These are phyloP conservation scores for Amoebophrya sp. DNA, from an alignment of 169 alveolate species.

Conservation along the genomic window DNA sequence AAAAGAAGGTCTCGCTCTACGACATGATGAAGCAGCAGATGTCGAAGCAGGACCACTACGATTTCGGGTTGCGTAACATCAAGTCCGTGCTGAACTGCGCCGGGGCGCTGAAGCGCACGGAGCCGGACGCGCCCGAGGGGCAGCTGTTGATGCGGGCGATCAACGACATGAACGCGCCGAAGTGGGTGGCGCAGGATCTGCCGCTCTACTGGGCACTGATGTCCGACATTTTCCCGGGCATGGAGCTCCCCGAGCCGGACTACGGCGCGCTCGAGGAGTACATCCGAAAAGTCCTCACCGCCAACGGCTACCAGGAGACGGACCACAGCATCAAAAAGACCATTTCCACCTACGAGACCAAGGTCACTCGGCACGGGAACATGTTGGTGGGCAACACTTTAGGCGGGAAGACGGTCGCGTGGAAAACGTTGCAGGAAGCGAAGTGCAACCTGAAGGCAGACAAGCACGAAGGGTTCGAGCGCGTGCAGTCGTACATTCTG, in stretches of 20 bases:
- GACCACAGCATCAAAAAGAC: slow-evolving; percentile 51
- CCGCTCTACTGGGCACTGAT: slow-evolving; percentile 75
- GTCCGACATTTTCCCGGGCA: slow-evolving; percentile 82
- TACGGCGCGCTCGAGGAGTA: slow-evolving; percentile 61
- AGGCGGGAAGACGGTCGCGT: slow-evolving; percentile 83
- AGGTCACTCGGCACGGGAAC: slow-evolving; percentile 91
- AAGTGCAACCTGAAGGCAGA: slow-evolving; percentile 66
- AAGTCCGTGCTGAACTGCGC: slow-evolving; percentile 90
- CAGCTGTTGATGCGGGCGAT: slow-evolving; percentile 64
- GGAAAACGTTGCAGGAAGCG: slow-evolving; percentile 63
- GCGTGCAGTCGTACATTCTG: slow-evolving; percentile 79
- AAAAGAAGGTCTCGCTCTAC: slow-evolving; percentile 81
- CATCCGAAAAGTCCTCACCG: slow-evolving; percentile 37
- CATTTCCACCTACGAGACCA: slow-evolving; percentile 74
- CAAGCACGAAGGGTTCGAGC: slow-evolving; percentile 71
- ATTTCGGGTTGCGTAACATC: slow-evolving; percentile 93
- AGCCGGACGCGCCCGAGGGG: slow-evolving; percentile 78
- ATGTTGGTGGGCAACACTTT: slow-evolving; percentile 97
- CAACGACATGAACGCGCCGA: slow-evolving; percentile 63
- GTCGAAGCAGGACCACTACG: slow-evolving; percentile 87
- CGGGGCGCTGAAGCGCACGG: slow-evolving; percentile 84
- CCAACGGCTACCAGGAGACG: slow-evolving; percentile 50
- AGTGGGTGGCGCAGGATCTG: slow-evolving; percentile 72
- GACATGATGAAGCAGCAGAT: slow-evolving; percentile 83
- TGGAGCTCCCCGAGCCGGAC: slow-evolving; percentile 62